These are phyloP conservation scores for Solanum arcanum DNA, from an alignment of 257 asterid species.

Conservation along the genomic window DNA sequence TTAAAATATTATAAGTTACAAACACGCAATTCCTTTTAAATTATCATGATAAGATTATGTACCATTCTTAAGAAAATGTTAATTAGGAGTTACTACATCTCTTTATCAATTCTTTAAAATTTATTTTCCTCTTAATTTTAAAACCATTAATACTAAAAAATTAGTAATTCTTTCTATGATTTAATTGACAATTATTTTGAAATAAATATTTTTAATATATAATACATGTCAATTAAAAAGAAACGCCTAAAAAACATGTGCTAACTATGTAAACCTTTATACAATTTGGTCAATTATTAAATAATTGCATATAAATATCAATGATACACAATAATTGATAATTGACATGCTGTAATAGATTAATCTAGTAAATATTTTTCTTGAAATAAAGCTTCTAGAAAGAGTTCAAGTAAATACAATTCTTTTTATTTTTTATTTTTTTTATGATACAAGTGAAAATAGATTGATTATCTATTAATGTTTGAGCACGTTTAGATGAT, in stretches of 20 bases:
- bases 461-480: neutral
- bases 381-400: neutral
- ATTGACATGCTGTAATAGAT: neutral
- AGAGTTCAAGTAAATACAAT: neutral
- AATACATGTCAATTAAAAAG: neutral
- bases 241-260: neutral
- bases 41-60: no score
- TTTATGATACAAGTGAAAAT: neutral
- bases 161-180: no score
- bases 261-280: neutral
- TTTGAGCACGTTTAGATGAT: neutral
- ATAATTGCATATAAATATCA: neutral
- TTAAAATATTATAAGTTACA: neutral
- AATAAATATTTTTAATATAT: no score
- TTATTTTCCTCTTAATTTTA: no score
- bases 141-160: no score
- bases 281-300: neutral
- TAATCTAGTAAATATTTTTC: neutral
- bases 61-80: no score
- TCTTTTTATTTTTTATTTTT: neutral
- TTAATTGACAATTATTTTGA: no score
- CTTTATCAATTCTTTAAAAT: neutral
- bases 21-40: neutral
- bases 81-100: neutral
- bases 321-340: neutral